Base-by-base conservation (phyloP, 345 rosid genomes). In the Cardamine chenopodiifolia region DNA sequence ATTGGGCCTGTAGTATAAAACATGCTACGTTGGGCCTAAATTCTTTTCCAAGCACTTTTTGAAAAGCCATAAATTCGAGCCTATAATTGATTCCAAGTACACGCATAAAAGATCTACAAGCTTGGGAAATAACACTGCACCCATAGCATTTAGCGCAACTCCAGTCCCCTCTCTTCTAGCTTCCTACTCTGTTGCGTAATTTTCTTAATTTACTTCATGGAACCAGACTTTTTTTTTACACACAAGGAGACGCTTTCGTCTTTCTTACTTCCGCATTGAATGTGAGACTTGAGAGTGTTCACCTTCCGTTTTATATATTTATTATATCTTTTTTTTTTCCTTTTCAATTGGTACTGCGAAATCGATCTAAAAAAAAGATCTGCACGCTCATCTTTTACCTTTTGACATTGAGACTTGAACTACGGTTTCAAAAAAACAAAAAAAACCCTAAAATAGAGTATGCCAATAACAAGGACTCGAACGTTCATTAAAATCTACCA, bases 401-500 rank as follows among this genome's bases (percentile, higher is more conserved):
- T 40, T 35, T 12, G 4, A 35, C 42, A 37, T 17, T 49, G 32
- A 12, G 32, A 53, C 18, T 29, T n/a, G 7, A 57, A 17, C 31
- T 39, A 13, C 20, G 45, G 66, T 61, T 61, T 39, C 0, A 25
- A 15, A 39, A 22, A 37, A 65, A n/a, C 6, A 8, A 12, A 5
- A 6, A 32, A 31, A 31, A 8, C 3, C 19, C 47, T 3, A 23
- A 37, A 23, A 53, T 9, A 68, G 26, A 68, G 44, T 42, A 55
- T 2, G 32, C 52, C 40, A 68, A 66, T 19, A 48, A 48, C 54
- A 48, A 1, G 52, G 58, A 67, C 59, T 35, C n/a, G 20, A 31
- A 55, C 28, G 39, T 42, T 44, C 17, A 65, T 54, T 18, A 48
- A 66, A 66, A 47, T 18, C 67, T 47, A 73, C 35, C 23, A 45